Conservation (phyloP, 345 rosid species). For the Salix udensis region DNA sequence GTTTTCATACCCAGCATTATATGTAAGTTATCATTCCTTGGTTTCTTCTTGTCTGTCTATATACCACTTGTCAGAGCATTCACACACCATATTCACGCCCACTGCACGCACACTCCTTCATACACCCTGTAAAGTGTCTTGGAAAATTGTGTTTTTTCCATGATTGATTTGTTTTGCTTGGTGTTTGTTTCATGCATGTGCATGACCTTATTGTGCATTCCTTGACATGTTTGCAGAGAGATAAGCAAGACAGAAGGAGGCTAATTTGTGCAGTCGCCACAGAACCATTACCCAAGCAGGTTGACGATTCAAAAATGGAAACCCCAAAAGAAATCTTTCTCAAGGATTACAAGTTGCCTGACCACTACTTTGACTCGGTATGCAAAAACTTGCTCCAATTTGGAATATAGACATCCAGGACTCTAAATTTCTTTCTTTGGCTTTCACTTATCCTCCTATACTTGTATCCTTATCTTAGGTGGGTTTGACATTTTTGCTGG, state of each 20-base stretch:
- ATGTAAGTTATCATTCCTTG: constrained; percentile 39
- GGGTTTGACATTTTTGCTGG: constrained; percentile 74
- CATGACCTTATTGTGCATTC: neutral
- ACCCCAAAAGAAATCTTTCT: constrained; percentile 83
- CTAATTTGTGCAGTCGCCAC: constrained; percentile 76
- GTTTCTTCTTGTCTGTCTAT: neutral
- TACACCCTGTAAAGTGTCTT: neutral
- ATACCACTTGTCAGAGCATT: neutral
- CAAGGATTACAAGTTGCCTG: constrained; percentile 90
- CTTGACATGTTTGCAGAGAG: constrained; percentile 44
- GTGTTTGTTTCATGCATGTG: constrained; percentile 2
- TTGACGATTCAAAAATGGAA: constrained; percentile 71
- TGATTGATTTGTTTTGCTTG: constrained; percentile 1
- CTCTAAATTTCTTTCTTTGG: constrained; percentile 1
- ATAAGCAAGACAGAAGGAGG: constrained; percentile 45
- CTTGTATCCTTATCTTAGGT: constrained; percentile 46
- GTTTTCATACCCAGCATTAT: constrained; percentile 33
- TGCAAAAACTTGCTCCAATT: neutral
- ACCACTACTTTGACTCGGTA: constrained; percentile 87
- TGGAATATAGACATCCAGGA: neutral
- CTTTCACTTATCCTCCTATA: constrained; percentile 15
- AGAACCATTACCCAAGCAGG: constrained; percentile 50
- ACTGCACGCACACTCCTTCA: no score
- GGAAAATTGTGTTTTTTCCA: neutral
- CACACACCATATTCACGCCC: neutral